A percentile compares a stretch with the other conserved stretches of the same genome.
Conservation (phyloP, 2,329 filamentous ascomycete species). For the Xylariaceae sp. region DNA sequence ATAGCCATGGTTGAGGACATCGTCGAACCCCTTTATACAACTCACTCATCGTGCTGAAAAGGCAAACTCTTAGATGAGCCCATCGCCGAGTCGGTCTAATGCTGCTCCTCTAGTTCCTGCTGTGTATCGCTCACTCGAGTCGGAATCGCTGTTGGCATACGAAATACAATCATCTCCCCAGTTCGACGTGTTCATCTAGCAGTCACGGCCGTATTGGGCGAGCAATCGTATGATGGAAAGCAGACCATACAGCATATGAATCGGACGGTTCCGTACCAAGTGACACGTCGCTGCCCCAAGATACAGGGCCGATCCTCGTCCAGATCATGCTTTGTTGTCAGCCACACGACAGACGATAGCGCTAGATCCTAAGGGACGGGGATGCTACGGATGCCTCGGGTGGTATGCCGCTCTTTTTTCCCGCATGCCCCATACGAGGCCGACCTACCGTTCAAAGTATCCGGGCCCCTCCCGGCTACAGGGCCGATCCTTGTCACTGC, state of each 20-base stretch:
- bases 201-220: conserved; percentile 26
- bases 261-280: conserved; percentile 29
- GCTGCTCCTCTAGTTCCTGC: conserved; percentile 12
- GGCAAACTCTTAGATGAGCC: conserved; percentile 3
- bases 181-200: conserved; percentile 14
- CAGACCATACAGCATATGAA: conserved; percentile 20
- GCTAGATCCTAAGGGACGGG: conserved; percentile 8
- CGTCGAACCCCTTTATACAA: conserved; percentile 31
- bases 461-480: conserved; percentile 14
- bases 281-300: conserved; percentile 37
- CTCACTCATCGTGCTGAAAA: conserved; percentile 12
- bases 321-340: conserved; percentile 27
- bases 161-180: conserved; percentile 10
- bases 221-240: conserved; percentile 36
- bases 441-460: conserved; percentile 13
- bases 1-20: conserved; percentile 20
- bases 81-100: conserved; percentile 8
- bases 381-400: conserved; percentile 19
- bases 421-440: conserved; percentile 24
- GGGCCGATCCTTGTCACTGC: conserved; percentile 17
- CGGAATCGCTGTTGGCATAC: conserved; percentile 15
- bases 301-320: conserved; percentile 26
- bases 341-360: conserved; percentile 15
- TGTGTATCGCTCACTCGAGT: conserved; percentile 19
- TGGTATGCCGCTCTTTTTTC: conserved; percentile 17